Evolutionary conservation across 2,329 filamentous ascomycete genomes (phyloP), one percentile per base, ranked within the genome.

Genomic region (Xylaria sp.): DNA sequence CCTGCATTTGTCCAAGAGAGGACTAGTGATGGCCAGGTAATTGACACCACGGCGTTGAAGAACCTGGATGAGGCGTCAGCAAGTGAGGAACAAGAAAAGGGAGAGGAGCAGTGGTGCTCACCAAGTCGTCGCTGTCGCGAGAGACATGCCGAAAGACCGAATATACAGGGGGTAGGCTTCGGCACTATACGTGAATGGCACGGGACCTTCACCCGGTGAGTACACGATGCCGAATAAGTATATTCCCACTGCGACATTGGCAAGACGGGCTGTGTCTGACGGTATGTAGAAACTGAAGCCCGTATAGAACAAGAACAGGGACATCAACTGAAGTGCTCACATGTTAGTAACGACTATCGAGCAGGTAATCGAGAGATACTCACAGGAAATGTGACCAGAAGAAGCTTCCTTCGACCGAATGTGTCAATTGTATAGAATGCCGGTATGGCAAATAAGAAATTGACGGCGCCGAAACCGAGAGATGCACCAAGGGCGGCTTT

Each of bases 341-440:
- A 23, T 42, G 23, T 67, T 44, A 66, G 16, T 16, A 16, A 16
- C 16, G 16, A 16, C 16, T 16, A 16, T 16, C 16, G 16, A 16
- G 16, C 16, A 16, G 16, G 16, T 16, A 1, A 55, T 3, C 5
- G 6, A 6, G 34, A 23, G 9, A 44, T 4, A 52, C 69, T 63
- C 58, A 70, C 69, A 0, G 86, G 86, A 67, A 89, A 87, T 0
- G 85, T 89, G 1, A 78, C 78, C 3, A 88, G 75, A 1, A 89
- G 77, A 6, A 89, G 75, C 63, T 85, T 85, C 18, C 86, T 79
- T 2, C 87, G 81, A 5, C 86, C 87, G 60, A 86, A 88, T 0
- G 81, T 87, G 67, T 90, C 86, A 63, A 89, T 89, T 4, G 84
- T 87, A 69, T 83, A 86, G 52, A 88, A 74, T 2, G 84, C 84